Base-by-base conservation (phyloP, 495 filamentous ascomycete species). In the Rostrohypoxylon terebratum region DNA sequence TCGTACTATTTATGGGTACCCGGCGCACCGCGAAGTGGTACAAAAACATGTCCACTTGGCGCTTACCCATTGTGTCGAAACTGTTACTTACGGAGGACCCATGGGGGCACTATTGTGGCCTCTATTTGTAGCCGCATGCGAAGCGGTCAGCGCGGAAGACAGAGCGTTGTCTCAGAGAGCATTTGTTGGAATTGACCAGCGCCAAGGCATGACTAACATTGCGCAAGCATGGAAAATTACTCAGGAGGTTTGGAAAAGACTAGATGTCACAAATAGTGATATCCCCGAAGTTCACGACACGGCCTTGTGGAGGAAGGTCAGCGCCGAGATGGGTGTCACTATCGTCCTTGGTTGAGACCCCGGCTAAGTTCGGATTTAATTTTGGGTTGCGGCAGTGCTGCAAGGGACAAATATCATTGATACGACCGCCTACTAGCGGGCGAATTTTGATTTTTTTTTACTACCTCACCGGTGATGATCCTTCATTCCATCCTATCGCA, bases 131-230 rank as follows among this genome's bases (percentile, higher is more conserved):
- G 85, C 86, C 1, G 81, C 85, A 0, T 89, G 87, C 71, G 88
- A 90, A 73, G 87, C 87, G 1, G 72, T 82, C 2, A 71, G 45
- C 10, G 33, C 53, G 9, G 78, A 74, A 23, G 86, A 87, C 51
- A 75, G 85, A 18, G 66, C 55, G 3, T 76, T 88, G 8, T 85
- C 87, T 1, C 69, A 76, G 13, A 75, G 75, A 23, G 83, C 85
- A 2, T 90, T 89, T 65, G 73, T 67, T 0, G 83, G 83, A 36
- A 79, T 87, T 1, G 82, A 84, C 33, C 80, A 75, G 61, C 69
- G 87, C 31, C 88, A 90, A 69, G 87, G 87, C 31, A 90, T 90
- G 88, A 84, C 79, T 63, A 90, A 89, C 74, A 89, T 90, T 59
- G 83, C 82, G 50, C 77, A 85, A 59, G 85, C 86, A 13, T 87